Evolutionary conservation across 352 stramenopile genomes (phyloP).

Genomic region (Globisporangium paroecandrum): DNA sequence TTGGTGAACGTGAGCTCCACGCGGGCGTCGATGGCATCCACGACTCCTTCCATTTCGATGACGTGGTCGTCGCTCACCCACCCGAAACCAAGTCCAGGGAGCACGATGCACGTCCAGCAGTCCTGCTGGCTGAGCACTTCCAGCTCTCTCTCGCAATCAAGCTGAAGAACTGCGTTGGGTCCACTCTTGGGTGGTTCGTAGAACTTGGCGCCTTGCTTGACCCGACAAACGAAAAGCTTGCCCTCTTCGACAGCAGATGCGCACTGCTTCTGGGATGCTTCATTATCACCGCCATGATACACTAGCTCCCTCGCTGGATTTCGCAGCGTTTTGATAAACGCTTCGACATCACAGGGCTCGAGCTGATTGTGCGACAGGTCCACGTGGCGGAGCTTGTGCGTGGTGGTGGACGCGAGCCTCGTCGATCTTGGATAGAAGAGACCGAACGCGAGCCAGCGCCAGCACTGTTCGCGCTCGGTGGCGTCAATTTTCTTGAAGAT

Average conservation of each 20-base stretch:
- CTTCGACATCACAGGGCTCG: background rate
- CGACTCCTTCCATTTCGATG: background rate
- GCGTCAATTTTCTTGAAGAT: background rate
- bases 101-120: conserved; percentile 1
- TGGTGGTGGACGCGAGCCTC: background rate
- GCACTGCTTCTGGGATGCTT: too few relatives aligned
- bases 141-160: background rate
- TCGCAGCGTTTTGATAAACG: background rate
- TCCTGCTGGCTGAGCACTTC: conserved; percentile 7
- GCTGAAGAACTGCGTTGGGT: background rate
- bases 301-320: conserved; percentile 8
- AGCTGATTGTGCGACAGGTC: background rate
- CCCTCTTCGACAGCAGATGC: background rate
- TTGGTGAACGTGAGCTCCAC: background rate
- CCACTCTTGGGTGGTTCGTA: background rate
- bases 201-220: conserved; percentile 3
- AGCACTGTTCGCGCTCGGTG: conserved; percentile 1
- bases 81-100: background rate
- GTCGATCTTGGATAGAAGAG: conserved; percentile 13
- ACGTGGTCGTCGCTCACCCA: background rate
- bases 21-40: background rate
- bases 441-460: conserved; percentile 15
- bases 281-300: background rate
- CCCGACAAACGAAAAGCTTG: background rate
- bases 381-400: background rate